Percentiles rank a stretch among this genome's conserved stretches.
Evolutionary conservation across 306 rosid species (phyloP).

Genomic region (Vachellia collinsii): DNA sequence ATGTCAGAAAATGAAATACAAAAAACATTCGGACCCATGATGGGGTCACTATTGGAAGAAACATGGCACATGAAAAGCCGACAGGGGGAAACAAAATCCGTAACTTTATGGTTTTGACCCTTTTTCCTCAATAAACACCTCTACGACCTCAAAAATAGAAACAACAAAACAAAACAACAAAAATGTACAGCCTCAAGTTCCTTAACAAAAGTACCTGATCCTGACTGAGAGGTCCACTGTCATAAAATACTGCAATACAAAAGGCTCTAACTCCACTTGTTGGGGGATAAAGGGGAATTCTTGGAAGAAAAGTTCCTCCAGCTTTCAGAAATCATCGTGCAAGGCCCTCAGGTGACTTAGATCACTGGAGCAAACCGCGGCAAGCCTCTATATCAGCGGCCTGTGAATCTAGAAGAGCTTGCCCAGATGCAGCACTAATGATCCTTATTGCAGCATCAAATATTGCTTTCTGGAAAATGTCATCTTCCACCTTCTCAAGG

Average conservation of each 20-base stretch:
- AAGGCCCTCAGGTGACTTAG: neutral
- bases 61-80: constrained; percentile 56
- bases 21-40: constrained; percentile 64
- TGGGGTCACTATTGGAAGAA: constrained; percentile 53
- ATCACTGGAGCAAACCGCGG: constrained; percentile 52
- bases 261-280: constrained; percentile 44
- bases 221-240: constrained; percentile 62
- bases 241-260: constrained; percentile 64
- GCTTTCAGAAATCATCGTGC: constrained; percentile 43
- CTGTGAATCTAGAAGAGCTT: constrained; percentile 69
- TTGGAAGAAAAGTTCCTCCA: constrained; percentile 47
- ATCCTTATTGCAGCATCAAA: constrained; percentile 51
- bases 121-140: constrained; percentile 63
- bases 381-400: constrained; percentile 90
- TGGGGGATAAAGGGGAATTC: constrained; percentile 41
- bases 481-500: constrained; percentile 72
- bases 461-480: constrained; percentile 58
- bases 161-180: constrained; percentile 33
- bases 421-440: constrained; percentile 59
- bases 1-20: constrained; percentile 54
- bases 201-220: constrained; percentile 56
- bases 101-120: constrained; percentile 63
- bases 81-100: constrained; percentile 66
- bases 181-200: constrained; percentile 73
- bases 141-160: constrained; percentile 54